phyloP scores from a whole-genome alignment of 2,329 filamentous ascomycete genomes.

The Clarireedia hainanense region DNA sequence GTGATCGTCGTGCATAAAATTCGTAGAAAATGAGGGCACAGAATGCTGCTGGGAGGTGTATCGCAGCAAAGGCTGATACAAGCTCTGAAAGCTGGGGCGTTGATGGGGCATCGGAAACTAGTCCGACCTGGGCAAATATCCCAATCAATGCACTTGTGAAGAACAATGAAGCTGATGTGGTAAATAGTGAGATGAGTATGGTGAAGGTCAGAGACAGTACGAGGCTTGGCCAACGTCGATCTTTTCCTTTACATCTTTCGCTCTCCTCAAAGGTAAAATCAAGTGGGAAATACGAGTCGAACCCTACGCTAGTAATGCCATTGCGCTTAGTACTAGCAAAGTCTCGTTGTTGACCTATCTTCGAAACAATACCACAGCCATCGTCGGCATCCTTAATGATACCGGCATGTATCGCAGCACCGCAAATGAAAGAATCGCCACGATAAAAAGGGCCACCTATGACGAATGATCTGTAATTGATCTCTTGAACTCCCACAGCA shows the following conservation, averaged over 20 bases:
- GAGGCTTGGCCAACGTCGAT: constrained; percentile 78
- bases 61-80: constrained; percentile 69
- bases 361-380: constrained; percentile 72
- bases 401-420: constrained; percentile 76
- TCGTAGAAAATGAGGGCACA: constrained; percentile 81
- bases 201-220: constrained; percentile 76
- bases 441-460: constrained; percentile 74
- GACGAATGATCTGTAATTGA: constrained; percentile 56
- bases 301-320: constrained; percentile 68
- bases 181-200: constrained; percentile 70
- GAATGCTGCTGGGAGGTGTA: constrained; percentile 81
- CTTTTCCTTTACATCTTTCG: constrained; percentile 60
- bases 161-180: constrained; percentile 68
- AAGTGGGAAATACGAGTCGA: constrained; percentile 84
- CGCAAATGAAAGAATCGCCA: constrained; percentile 86
- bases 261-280: constrained; percentile 71
- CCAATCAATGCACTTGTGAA: constrained; percentile 77
- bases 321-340: constrained; percentile 58
- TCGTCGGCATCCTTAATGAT: constrained; percentile 63
- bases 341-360: constrained; percentile 59
- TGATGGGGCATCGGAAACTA: constrained; percentile 80
- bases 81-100: constrained; percentile 59
- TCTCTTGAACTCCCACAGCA: constrained; percentile 63
- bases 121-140: constrained; percentile 81
- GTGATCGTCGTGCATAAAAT: constrained; percentile 65